A percentile compares a stretch with the other conserved stretches of the same genome.
phyloP scores from a whole-genome alignment of 2,329 filamentous ascomycete genomes.

The Colletotrichum sp. region DNA sequence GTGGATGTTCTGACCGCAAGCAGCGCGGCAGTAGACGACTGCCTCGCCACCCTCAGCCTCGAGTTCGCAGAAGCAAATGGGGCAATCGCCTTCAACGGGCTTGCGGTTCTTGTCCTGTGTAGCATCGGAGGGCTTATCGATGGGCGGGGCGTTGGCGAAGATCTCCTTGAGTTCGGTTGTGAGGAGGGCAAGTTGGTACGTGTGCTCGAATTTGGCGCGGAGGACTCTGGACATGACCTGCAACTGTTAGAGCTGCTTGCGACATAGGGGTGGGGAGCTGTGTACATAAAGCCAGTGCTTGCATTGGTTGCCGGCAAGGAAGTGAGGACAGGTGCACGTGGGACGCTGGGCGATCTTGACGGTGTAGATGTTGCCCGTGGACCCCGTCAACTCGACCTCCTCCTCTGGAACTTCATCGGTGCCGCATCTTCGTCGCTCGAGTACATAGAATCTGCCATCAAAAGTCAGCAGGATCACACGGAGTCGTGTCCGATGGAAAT shows the following conservation, averaged over 20 bases:
- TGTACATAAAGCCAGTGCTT: constrained; percentile 68
- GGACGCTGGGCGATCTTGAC: constrained; percentile 58
- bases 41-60: constrained; percentile 36
- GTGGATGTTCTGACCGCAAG: constrained; percentile 62
- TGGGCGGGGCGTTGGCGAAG: constrained; percentile 58
- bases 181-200: constrained; percentile 68
- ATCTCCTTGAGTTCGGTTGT: constrained; percentile 63
- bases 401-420: constrained; percentile 50
- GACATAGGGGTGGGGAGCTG: neutral
- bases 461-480: neutral
- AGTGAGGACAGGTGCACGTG: constrained; percentile 61
- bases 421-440: constrained; percentile 41
- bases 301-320: constrained; percentile 60
- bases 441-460: constrained; percentile 44
- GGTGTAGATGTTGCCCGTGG: constrained; percentile 69
- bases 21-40: constrained; percentile 56
- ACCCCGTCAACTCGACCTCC: constrained; percentile 63
- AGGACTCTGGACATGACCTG: constrained; percentile 64
- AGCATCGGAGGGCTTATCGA: constrained; percentile 37
- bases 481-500: neutral
- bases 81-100: constrained; percentile 56
- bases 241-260: neutral
- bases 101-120: constrained; percentile 50
- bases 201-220: constrained; percentile 57
- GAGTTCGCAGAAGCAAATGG: constrained; percentile 61